Percentiles rank a stretch among this genome's conserved stretches.
phyloP scores from a whole-genome alignment of 495 filamentous ascomycete genomes.

The Xylaria intraflava region DNA sequence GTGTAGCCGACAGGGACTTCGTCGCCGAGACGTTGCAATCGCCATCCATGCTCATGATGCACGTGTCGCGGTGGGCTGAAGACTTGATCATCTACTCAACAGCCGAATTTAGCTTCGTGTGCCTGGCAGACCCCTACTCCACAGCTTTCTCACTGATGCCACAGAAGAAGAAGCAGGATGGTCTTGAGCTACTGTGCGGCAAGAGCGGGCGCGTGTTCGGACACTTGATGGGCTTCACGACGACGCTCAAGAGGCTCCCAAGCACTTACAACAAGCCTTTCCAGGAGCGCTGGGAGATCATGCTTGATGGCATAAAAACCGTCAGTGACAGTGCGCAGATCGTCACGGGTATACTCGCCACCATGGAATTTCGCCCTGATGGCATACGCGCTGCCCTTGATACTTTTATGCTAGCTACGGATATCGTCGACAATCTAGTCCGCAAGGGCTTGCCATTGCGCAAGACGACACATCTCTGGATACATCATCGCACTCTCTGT shows the following conservation, averaged over 20 bases:
- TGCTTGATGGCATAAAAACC: constrained; percentile 85
- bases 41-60: constrained; percentile 75
- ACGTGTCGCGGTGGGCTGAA: constrained; percentile 81
- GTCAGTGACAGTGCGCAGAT: constrained; percentile 81
- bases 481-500: constrained; percentile 64
- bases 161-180: constrained; percentile 78
- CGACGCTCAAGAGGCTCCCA: constrained; percentile 80
- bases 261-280: constrained; percentile 94
- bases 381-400: constrained; percentile 76
- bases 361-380: constrained; percentile 60
- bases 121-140: constrained; percentile 76
- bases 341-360: constrained; percentile 73
- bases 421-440: constrained; percentile 87
- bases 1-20: constrained; percentile 82
- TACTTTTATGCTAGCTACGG: constrained; percentile 63
- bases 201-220: constrained; percentile 82
- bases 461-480: constrained; percentile 82
- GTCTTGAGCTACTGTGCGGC: constrained; percentile 78
- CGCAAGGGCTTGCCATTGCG: constrained; percentile 78
- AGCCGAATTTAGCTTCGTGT: constrained; percentile 75
- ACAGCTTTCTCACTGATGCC: constrained; percentile 87
- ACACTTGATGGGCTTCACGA: constrained; percentile 83
- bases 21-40: constrained; percentile 89
- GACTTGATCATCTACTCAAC: constrained; percentile 85
- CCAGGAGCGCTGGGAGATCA: constrained; percentile 82